Base-by-base conservation (phyloP, 345 rosid genomes). In the Ceriops tagal region DNA sequence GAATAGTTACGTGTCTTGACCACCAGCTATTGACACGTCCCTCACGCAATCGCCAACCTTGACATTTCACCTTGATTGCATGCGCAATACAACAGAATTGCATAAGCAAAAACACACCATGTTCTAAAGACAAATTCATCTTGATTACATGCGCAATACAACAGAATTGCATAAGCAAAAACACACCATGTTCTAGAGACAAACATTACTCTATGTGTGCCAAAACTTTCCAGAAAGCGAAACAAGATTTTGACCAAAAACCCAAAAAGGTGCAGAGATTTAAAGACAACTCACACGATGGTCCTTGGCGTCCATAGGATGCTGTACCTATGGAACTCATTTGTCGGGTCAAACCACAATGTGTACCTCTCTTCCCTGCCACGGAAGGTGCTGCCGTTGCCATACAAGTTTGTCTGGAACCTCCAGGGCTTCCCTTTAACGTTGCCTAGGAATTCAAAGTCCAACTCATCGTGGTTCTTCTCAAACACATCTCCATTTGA, bases 291-390 rank as follows among this genome's bases (percentile, higher is more conserved):
- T 81, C 72, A 93, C 99, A 92, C 85, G 86, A 83, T 79, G 46
- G 82, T 83, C n/a, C 67, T 79, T 34, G 80, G 70, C 2, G 99
- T 90, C 99, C 99, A 95, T 6, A 89, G 87, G 46, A 95, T 92
- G 79, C 96, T 90, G 68, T 92, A 95, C 24, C 96, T 78, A 55
- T 92, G 99, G 75, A 85, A 92, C 55, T 87, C 93, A 71, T 80
- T 83, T 4, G 96, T 68, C 9, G 99, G 99, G 79, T 92, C 98
- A 21, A 95, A 95, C 99, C 99, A 95, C 10, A 95, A 86, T 8
- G 85, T 81, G 71, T 95, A 92, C 65, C 99, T 82, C 58, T 90
- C 99, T 76, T 95, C 99, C 68, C 99, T 79, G 11, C 99, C 99
- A n/a, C 89, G 81, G 24, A 32, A 64, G 0, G 91, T 87, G 86